Evolutionary conservation across 176 grass and related monocot species (phyloP).

Genomic region (Oryza australiensis): DNA sequence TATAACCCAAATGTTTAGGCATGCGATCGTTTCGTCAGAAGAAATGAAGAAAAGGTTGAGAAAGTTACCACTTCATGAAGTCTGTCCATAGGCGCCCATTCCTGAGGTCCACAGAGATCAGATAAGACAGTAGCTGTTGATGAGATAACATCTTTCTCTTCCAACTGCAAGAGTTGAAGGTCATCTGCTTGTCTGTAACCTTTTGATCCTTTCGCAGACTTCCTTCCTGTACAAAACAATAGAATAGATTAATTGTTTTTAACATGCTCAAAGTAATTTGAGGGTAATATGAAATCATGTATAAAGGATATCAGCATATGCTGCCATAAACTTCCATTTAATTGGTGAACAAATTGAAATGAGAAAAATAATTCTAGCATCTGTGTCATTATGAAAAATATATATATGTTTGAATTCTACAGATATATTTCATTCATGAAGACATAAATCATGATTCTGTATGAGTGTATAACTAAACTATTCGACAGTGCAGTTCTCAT

Average conservation of each 20-base stretch:
- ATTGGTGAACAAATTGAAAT: neutral
- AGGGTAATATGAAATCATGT: neutral
- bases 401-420: neutral
- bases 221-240: slow-evolving; percentile 44
- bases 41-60: neutral
- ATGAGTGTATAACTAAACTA: neutral
- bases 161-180: slow-evolving; percentile 67
- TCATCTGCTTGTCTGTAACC: slow-evolving; percentile 70
- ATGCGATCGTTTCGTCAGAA: neutral
- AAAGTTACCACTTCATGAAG: slow-evolving; percentile 76
- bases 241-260: neutral
- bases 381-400: neutral
- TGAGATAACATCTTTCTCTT: slow-evolving; percentile 92
- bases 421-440: neutral
- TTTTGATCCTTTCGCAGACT: slow-evolving; percentile 47
- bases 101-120: slow-evolving; percentile 67
- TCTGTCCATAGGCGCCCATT: slow-evolving; percentile 66
- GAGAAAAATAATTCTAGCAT: neutral
- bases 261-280: slow-evolving; percentile 10
- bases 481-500: neutral
- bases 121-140: slow-evolving; percentile 64
- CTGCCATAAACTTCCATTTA: neutral
- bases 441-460: neutral
- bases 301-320: neutral
- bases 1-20: neutral